Conservation (phyloP, 306 rosid species). For the cucumber (Cucumis sativus) region DNA sequence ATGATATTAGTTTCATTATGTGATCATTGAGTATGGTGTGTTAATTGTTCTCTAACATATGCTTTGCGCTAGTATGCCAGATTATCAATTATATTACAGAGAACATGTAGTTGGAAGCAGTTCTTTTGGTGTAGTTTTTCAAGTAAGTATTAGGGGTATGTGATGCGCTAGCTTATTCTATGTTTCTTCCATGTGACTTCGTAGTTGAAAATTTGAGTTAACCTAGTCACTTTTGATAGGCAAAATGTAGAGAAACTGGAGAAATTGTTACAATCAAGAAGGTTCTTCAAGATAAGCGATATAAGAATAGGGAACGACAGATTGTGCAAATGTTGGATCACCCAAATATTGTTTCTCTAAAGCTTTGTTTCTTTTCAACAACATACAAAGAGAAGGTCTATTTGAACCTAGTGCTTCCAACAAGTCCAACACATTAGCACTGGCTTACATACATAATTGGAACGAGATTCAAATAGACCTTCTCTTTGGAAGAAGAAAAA, state of each 20-base stretch:
- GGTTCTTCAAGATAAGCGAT: slow-evolving; percentile 97
- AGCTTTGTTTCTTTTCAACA: slow-evolving; percentile 86
- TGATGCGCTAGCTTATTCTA: not conserved
- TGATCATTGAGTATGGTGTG: not conserved
- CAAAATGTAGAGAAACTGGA: slow-evolving; percentile 97
- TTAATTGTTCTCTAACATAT: slow-evolving; percentile 7
- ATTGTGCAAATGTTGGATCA: slow-evolving; percentile 99
- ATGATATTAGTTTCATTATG: not conserved
- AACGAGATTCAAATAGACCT: too few species aligned
- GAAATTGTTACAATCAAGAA: slow-evolving; percentile 97
- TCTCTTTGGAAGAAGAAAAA: too few species aligned
- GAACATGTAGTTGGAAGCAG: slow-evolving; percentile 85
- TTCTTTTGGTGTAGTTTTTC: slow-evolving; percentile 92
- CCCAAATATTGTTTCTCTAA: slow-evolving; percentile 84
- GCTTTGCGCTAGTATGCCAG: slow-evolving; percentile 31
- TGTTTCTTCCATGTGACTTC: not conserved
- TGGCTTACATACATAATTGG: too few species aligned
- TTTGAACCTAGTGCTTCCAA: slow-evolving; percentile 91
- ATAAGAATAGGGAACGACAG: slow-evolving; percentile 91
- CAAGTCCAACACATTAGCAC: too few species aligned
- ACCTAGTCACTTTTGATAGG: slow-evolving; percentile 34
- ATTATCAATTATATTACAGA: slow-evolving; percentile 70
- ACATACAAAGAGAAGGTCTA: slow-evolving; percentile 90
- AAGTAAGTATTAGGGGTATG: slow-evolving; percentile 30
- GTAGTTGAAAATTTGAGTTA: not conserved